Evolutionary conservation across 2,329 filamentous ascomycete species (phyloP).

Genomic region (Aspergillus sp.): DNA sequence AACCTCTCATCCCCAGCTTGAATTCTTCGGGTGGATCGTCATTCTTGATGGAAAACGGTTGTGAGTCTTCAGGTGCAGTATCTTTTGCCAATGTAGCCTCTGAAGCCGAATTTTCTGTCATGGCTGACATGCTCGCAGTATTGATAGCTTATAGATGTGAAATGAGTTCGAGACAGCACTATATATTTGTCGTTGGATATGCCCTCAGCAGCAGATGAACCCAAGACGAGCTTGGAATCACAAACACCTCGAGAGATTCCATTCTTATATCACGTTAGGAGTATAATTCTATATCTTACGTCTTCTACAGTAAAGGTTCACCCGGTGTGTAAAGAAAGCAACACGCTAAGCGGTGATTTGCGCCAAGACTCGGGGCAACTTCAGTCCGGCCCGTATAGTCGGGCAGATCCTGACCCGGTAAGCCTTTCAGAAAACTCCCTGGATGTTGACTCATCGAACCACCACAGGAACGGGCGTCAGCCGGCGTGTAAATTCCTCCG

Average conservation of each 20-base stretch:
- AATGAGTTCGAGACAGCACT: no score
- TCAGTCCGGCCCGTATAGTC: neutral
- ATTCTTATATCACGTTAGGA: neutral
- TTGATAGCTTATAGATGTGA: no score
- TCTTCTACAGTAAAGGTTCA: neutral
- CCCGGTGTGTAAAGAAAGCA: neutral
- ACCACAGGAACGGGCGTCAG: no score
- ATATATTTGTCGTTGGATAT: no score
- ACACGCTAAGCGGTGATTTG: neutral
- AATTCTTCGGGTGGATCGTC: neutral
- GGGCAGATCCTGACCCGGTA: neutral
- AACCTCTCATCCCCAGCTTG: slow-evolving; percentile 5
- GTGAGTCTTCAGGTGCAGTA: neutral
- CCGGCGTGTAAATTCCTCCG: no score
- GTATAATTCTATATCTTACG: neutral
- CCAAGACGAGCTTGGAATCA: neutral
- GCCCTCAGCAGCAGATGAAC: no score
- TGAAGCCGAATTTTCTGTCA: neutral
- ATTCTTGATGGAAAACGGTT: neutral
- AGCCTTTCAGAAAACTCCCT: no score
- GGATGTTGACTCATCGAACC: no score
- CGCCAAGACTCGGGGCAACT: neutral
- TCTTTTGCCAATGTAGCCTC: neutral
- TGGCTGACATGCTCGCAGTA: neutral
- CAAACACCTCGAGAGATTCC: neutral